phyloP scores from a whole-genome alignment of 257 asterid genomes.

The Dorcoceras hygrometricum region DNA sequence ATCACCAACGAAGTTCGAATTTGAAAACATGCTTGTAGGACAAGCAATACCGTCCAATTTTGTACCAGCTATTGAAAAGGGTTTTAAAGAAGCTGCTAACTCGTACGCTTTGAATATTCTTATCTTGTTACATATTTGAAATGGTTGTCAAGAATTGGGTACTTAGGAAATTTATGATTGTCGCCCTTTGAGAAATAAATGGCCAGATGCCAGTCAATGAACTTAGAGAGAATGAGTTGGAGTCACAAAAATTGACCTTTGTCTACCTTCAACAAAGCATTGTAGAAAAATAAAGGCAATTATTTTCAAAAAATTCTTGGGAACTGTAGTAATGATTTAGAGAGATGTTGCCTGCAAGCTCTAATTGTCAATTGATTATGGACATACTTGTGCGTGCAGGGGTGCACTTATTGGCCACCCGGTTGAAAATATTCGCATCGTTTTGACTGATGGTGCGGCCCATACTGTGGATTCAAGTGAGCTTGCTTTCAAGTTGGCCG shows the following conservation, averaged over 20 bases:
- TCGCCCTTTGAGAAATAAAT: not conserved
- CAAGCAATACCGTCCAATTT: constrained; percentile 85
- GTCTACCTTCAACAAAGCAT: not conserved
- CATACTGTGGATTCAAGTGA: constrained; percentile 99
- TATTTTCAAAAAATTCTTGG: not conserved
- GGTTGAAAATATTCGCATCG: constrained; percentile 83
- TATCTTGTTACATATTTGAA: not conserved
- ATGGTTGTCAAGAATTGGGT: constrained; percentile 3
- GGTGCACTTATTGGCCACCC: constrained; percentile 99
- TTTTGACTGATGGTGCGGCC: constrained; percentile 86
- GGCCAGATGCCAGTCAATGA: too few relatives aligned
- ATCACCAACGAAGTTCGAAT: constrained; percentile 74
- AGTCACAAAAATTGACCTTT: too few relatives aligned
- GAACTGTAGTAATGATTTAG: not conserved
- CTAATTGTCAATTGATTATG: not conserved
- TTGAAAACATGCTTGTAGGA: constrained; percentile 84
- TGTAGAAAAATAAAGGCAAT: not conserved
- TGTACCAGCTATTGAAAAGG: constrained; percentile 96
- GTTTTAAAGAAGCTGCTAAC: constrained; percentile 97
- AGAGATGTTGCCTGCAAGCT: constrained; percentile 1
- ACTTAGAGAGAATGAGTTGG: not conserved
- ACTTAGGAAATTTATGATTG: not conserved
- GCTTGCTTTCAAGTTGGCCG: constrained; percentile 95
- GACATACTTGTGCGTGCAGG: constrained; percentile 46
- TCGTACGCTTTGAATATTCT: constrained; percentile 56